Evolutionary conservation across 108 stramenopile species (phyloP).

Genomic region (Conticribra weissflogii): DNA sequence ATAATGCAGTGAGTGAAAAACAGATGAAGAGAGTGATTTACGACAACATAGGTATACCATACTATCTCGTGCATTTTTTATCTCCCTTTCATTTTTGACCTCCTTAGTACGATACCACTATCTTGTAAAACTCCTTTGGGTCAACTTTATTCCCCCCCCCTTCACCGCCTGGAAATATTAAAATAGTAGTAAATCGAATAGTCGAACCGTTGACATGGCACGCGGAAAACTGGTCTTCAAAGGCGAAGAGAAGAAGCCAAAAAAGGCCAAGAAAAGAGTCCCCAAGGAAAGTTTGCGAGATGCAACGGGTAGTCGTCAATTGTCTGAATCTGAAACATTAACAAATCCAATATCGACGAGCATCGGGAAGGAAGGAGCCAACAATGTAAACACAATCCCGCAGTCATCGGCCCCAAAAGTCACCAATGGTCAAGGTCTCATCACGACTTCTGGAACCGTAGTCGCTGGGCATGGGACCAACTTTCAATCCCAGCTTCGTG

Average conservation of each 20-base stretch:
- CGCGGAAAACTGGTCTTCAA: slow-evolving; percentile 80
- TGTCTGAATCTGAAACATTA: background rate
- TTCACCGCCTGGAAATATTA: no score
- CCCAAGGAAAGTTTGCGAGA: background rate
- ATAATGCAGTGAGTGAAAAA: no score
- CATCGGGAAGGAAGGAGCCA: background rate
- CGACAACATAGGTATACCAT: no score
- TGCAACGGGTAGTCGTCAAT: background rate
- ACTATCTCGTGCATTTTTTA: no score
- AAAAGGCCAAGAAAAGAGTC: slow-evolving; percentile 46
- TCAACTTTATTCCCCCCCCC: no score
- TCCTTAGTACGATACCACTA: no score
- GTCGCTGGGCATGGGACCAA: slow-evolving; percentile 67
- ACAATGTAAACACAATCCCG: background rate
- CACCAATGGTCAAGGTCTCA: slow-evolving; percentile 60
- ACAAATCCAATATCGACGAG: no score
- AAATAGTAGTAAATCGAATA: no score
- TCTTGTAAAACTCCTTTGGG: no score
- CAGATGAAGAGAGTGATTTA: no score
- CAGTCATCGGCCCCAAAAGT: slow-evolving; percentile 39
- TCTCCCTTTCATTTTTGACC: no score
- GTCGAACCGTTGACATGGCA: slow-evolving; percentile 43
- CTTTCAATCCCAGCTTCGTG: slow-evolving; percentile 61
- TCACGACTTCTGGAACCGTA: slow-evolving; percentile 81
- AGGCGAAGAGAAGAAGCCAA: slow-evolving; percentile 68